Evolutionary conservation across 768 basidiomycete species (phyloP), one percentile per base, ranked within the genome.

Genomic region (Mycena leptocephala): DNA sequence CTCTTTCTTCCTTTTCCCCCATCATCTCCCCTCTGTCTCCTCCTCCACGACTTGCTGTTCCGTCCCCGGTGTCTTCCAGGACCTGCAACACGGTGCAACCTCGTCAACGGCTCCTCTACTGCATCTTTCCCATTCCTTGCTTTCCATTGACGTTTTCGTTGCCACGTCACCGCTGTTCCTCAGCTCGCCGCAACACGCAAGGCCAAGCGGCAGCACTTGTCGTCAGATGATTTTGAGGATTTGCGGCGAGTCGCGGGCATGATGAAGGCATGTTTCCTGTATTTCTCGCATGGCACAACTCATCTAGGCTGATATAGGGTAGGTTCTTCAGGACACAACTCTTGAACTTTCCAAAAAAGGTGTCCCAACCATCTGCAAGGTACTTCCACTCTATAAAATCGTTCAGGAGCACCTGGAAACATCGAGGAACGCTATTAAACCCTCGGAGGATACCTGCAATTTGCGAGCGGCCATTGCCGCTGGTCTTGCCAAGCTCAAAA

Each of bases 271-370:
- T 24, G 56, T 22, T 24, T 37, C 18, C 11, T 14, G 28, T 30
- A 2, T 39, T 14, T 56, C 5, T 56, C 46, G 5, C 46, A 26
- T 18, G 10, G 9, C 24, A 24, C 7, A 56, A 14, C 16, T 11
- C 10, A 20, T 32, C 28, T 56, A 10, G 6, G 59, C 58, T 59
- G 58, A 16, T 59, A 24, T 61, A 6, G 5, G 14, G 22, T n/a
- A 70, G 72, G 43, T 62, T 3, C 28, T 74, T 33, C 55, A 74
- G 26, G 64, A 67, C 10, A 39, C 32, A 5, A 75, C 67, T 10
- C 68, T 70, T 7, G 59, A 75, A 20, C 62, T 75, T 9, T 75
- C 67, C 2, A 68, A 56, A n/a, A 75, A 75, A 16, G 67, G 51
- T 10, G 74, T 69, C 6, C 74, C 74, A 14, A 75, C 61, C 9